Evolutionary conservation across 495 filamentous ascomycete genomes (phyloP).

Genomic region (Penicillium diatomitis): DNA sequence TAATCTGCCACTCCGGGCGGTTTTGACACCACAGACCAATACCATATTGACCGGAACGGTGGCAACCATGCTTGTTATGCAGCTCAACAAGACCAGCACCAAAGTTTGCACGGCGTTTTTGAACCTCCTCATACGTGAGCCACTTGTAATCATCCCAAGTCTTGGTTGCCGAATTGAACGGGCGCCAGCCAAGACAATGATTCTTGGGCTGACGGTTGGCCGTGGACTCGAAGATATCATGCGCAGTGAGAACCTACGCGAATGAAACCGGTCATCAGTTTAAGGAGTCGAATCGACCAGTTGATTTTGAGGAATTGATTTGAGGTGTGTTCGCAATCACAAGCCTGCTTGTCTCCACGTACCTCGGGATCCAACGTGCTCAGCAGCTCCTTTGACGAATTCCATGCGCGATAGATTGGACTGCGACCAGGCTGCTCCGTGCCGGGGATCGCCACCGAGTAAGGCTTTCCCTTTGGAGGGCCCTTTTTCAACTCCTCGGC

Average conservation of each 20-base stretch:
- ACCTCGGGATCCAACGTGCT: slow-evolving; percentile 67
- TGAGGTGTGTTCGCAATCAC: neutral
- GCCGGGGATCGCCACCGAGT: slow-evolving; percentile 60
- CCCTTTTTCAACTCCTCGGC: slow-evolving; percentile 33
- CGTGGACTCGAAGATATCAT: slow-evolving; percentile 73
- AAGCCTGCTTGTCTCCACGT: neutral
- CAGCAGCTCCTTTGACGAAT: slow-evolving; percentile 60
- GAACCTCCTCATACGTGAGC: slow-evolving; percentile 74
- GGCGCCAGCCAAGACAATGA: slow-evolving; percentile 70
- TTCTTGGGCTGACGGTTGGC: slow-evolving; percentile 50
- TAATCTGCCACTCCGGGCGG: slow-evolving; percentile 94
- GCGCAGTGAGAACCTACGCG: slow-evolving; percentile 52
- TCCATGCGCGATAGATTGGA: slow-evolving; percentile 76
- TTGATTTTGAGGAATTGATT: too few species aligned
- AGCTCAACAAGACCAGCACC: slow-evolving; percentile 81
- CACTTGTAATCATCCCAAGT: slow-evolving; percentile 72
- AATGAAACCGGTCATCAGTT: too few species aligned
- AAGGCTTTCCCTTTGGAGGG: slow-evolving; percentile 38
- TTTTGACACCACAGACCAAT: slow-evolving; percentile 95
- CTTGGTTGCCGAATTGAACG: slow-evolving; percentile 68
- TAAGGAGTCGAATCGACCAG: too few species aligned
- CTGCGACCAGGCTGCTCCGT: slow-evolving; percentile 64
- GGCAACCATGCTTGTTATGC: slow-evolving; percentile 58
- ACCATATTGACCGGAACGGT: slow-evolving; percentile 57
- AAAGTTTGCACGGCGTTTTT: slow-evolving; percentile 70